Evolutionary conservation across 1,284 basidiomycete genomes (phyloP).

Genomic region (Ceratobasidium theobromae): DNA sequence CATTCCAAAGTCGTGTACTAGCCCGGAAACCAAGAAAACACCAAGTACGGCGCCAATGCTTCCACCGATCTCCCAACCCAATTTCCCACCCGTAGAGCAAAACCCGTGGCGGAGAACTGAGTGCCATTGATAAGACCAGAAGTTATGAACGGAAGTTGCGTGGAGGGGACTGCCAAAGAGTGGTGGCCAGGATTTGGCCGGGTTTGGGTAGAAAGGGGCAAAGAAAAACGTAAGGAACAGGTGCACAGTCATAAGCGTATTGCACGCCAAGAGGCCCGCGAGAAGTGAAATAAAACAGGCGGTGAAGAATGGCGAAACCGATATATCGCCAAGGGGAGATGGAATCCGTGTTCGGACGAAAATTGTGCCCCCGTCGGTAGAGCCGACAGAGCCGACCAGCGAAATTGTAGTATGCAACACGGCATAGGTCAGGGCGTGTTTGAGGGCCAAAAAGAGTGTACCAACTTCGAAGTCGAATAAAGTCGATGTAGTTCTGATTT

Average conservation of each 20-base stretch:
- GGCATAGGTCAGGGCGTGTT: neutral
- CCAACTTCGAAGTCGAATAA: conserved; percentile 14
- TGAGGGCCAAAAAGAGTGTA: neutral
- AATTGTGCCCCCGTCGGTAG: conserved; percentile 2
- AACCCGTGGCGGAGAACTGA: conserved; percentile 22
- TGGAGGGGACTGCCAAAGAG: conserved; percentile 8
- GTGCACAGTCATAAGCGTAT: conserved; percentile 4
- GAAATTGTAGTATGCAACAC: neutral
- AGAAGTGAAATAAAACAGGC: neutral
- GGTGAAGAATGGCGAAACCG: conserved; percentile 5
- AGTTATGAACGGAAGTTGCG: conserved; percentile 18
- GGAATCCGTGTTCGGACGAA: conserved; percentile 11
- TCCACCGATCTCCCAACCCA: conserved; percentile 10
- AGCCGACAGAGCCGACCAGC: neutral
- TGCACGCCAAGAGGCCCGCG: neutral
- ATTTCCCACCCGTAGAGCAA: conserved; percentile 13
- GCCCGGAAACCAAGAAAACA: conserved; percentile 57
- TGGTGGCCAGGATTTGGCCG: conserved; percentile 23
- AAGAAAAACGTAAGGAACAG: neutral
- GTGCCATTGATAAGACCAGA: conserved; percentile 27
- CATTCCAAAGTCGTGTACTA: conserved; percentile 57
- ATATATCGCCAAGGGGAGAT: neutral
- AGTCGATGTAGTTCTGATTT: conserved; percentile 5
- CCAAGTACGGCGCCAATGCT: conserved; percentile 48
- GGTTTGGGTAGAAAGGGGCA: conserved; percentile 17